phyloP scores from a whole-genome alignment of 78 protist genomes.

The Dictyostelium brefeldianum region DNA sequence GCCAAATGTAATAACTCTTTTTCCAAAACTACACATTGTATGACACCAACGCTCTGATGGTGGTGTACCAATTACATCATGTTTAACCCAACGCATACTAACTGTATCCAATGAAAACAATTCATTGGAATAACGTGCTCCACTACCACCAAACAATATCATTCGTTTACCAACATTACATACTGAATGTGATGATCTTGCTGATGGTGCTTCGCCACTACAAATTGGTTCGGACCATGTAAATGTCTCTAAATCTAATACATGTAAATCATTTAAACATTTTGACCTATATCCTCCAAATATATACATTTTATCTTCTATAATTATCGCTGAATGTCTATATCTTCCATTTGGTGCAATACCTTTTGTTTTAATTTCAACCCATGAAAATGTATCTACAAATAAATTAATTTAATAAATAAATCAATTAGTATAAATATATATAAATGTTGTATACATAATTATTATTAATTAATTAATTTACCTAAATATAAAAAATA shows the following conservation, averaged over 20 bases:
- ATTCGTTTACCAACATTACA: constrained; percentile 65
- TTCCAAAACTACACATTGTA: constrained; percentile 75
- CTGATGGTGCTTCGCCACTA: constrained; percentile 64
- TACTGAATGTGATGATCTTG: constrained; percentile 75
- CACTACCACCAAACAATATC: constrained; percentile 79
- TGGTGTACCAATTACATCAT: constrained; percentile 65
- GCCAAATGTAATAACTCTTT: constrained; percentile 61
- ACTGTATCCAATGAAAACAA: constrained; percentile 50
- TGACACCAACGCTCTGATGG: constrained; percentile 78
- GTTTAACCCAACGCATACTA: constrained; percentile 51
- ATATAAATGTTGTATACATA: too few relatives aligned
- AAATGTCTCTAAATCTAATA: constrained; percentile 38
- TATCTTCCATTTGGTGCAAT: constrained; percentile 61
- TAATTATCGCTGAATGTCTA: constrained; percentile 62
- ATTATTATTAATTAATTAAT: too few relatives aligned
- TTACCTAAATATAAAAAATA: constrained; percentile 51
- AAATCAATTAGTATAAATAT: background rate
- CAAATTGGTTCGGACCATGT: constrained; percentile 64
- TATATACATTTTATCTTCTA: constrained; percentile 70
- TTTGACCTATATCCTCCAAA: constrained; percentile 75
- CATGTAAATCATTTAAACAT: constrained; percentile 69
- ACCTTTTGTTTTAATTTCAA: constrained; percentile 72
- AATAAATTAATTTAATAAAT: too few relatives aligned
- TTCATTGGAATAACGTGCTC: constrained; percentile 71
- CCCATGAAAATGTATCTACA: constrained; percentile 55